Base-by-base conservation (phyloP, 768 basidiomycete species). In the Amanita jacksonii region DNA sequence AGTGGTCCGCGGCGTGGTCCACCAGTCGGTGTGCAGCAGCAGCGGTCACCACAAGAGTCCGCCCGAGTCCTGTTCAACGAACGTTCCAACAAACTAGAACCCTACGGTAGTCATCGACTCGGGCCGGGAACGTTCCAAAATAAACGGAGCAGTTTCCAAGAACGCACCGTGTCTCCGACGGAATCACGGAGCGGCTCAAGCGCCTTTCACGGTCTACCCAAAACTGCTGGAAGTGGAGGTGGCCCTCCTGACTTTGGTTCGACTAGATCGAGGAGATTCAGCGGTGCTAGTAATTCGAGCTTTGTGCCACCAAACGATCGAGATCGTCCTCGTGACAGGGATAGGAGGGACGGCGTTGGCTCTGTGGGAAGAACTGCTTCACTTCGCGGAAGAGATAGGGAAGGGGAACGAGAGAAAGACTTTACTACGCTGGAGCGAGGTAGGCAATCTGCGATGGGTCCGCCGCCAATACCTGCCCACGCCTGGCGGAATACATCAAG, bases 41-140 rank as follows among this genome's bases (percentile, higher is more conserved):
- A 27, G 45, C 65, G 70, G 43, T 73, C 77, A 7, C 73, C 76
- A 7, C 67, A 72, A 48, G 77, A 81, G 31, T 62, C 70, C 2
- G 72, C 84, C 25, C 76, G 86, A 32, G 81, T 81, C 1, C 69
- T 99, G n/a, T 99, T 97, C 70, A 98, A 99, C 56, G 96, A 94
- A 55, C 80, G 85, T 3, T 87, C 85, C 8, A 97, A 96, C 56
- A 74, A 80, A 50, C 63, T 97, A 45, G 94, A 98, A 61, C 86
- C 88, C 2, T 88, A 85, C 53, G 76, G 69, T 45, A 74, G 69
- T 51, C 67, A 72, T 52, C 67, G 70, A 27, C 51, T 64, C 42
- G 62, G 60, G 39, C 60, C 57, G 34, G 68, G 74, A 22, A 54
- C 69, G 40, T 63, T 63, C 36, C 54, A 64, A 41, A 57, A 66